Conservation (phyloP, 345 rosid species). For the Eucalyptus shirleyi region DNA sequence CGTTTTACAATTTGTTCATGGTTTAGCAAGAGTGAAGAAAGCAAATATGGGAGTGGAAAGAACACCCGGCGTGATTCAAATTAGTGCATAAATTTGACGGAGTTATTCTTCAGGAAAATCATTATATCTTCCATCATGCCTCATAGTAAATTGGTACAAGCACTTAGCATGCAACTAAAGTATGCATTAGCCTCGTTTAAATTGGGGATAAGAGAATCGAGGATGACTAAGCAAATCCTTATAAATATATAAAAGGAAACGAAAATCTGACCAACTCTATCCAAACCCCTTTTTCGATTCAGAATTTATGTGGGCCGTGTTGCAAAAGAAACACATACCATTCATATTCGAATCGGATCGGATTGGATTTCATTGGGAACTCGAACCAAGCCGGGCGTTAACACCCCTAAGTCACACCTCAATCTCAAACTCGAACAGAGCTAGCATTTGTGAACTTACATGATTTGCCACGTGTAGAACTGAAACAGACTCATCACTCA, state of each 20-base stretch:
- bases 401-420: not conserved
- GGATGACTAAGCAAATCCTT: not conserved
- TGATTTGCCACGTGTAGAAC: not conserved
- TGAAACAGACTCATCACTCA: not conserved
- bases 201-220: not conserved
- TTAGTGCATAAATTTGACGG: not conserved
- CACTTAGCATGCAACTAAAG: not conserved
- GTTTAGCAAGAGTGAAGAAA: not conserved
- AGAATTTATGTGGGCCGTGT: not conserved
- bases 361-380: not conserved
- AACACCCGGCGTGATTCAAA: not conserved
- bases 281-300: not conserved
- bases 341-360: no score
- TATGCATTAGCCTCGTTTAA: not conserved
- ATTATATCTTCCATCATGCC: not conserved
- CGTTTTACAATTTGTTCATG: not conserved
- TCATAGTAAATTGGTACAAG: not conserved
- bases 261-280: not conserved
- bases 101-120: not conserved
- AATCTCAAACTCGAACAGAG: not conserved
- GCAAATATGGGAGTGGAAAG: not conserved
- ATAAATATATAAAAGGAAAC: fast-evolving
- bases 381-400: no score
- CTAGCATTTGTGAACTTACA: not conserved
- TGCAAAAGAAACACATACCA: not conserved